Conservation (phyloP, 129 eudicot species). For the Logfia minima region DNA sequence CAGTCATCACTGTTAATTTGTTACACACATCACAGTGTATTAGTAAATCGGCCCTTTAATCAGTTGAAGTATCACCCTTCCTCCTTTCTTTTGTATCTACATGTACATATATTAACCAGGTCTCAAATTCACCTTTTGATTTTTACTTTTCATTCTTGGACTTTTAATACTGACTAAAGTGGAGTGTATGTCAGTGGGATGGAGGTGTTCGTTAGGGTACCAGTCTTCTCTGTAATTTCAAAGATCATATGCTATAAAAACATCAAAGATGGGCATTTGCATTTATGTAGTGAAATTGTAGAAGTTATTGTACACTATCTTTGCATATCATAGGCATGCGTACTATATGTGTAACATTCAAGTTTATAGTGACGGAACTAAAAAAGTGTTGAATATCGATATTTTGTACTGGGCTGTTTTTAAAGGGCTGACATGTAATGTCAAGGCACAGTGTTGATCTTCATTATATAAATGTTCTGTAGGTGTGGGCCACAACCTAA, state of each 20-base stretch:
- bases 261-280: neutral
- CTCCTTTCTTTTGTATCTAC: neutral
- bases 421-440: neutral
- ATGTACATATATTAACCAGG: neutral
- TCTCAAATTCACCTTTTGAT: neutral
- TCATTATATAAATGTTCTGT: constrained; percentile 17
- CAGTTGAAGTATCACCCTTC: neutral
- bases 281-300: neutral
- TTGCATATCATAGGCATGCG: neutral
- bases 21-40: neutral
- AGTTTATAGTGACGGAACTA: neutral
- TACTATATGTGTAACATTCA: neutral
- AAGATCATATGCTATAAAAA: constrained; percentile 1
- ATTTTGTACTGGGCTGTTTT: neutral
- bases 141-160: neutral
- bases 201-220: neutral
- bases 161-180: neutral
- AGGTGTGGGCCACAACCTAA: constrained; percentile 99
- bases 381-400: neutral
- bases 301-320: neutral
- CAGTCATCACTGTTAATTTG: neutral
- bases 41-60: neutral
- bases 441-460: constrained; percentile 12
- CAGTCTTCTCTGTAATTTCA: neutral
- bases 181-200: neutral